Evolutionary conservation across 1,284 basidiomycete genomes (phyloP).

Genomic region (Puccinia hordei): DNA sequence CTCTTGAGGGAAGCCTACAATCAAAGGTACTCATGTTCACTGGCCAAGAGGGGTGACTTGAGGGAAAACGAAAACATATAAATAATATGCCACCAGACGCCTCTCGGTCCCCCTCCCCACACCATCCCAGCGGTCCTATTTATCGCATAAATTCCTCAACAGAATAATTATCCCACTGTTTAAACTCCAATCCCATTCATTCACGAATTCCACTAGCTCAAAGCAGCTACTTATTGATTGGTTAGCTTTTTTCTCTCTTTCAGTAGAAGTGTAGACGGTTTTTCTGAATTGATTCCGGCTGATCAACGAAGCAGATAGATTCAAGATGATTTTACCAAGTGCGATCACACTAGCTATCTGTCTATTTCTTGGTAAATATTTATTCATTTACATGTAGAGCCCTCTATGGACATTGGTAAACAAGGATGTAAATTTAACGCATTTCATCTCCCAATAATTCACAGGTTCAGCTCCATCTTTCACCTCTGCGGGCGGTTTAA

Average conservation of each 20-base stretch:
- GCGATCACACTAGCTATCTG: conserved; percentile 11
- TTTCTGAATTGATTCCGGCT: neutral
- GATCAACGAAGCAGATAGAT: neutral
- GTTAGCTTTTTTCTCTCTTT: neutral
- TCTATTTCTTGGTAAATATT: conserved; percentile 16
- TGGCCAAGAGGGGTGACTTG: conserved; percentile 15
- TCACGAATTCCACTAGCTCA: neutral
- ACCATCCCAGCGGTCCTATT: neutral
- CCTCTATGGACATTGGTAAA: neutral
- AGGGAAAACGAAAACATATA: conserved; percentile 3
- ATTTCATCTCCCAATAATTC: neutral
- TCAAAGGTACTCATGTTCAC: neutral
- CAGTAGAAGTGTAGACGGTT: neutral
- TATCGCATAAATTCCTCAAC: neutral
- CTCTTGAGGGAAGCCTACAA: neutral
- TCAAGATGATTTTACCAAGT: conserved; percentile 21
- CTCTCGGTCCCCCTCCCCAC: neutral
- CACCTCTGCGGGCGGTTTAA: neutral
- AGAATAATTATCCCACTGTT: neutral
- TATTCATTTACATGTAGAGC: neutral
- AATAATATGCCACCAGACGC: neutral
- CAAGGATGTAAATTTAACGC: neutral
- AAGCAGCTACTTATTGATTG: neutral
- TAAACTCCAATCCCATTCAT: conserved; percentile 8
- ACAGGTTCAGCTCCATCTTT: conserved; percentile 15